Evolutionary conservation across 768 basidiomycete genomes (phyloP).

Genomic region (Podaxis mareebaensis): DNA sequence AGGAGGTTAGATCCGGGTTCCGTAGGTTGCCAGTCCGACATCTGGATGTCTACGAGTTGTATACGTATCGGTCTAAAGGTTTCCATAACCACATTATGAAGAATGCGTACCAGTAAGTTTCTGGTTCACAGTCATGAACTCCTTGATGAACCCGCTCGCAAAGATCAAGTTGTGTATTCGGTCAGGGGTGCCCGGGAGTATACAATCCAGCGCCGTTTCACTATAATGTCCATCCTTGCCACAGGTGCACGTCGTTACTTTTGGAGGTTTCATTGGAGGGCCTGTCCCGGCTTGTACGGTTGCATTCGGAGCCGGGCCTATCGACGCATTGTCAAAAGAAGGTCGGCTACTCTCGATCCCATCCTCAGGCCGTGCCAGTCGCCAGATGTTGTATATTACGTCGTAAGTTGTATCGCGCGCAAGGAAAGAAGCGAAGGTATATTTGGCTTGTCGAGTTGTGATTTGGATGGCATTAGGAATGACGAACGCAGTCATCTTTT

Average conservation of each 20-base stretch:
- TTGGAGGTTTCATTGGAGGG: conserved; percentile 26
- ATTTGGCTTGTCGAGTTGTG: conserved; percentile 79
- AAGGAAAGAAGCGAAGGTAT: conserved; percentile 96
- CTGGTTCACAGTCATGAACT: conserved; percentile 88
- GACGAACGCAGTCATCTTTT: conserved; percentile 97
- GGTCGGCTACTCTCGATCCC: conserved; percentile 36
- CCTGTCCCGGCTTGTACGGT: conserved; percentile 9
- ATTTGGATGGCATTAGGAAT: conserved; percentile 96
- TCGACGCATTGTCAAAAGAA: conserved; percentile 32
- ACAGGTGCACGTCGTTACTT: conserved; percentile 75
- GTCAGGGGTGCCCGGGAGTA: conserved; percentile 90
- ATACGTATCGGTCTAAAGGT: background rate
- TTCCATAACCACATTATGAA: background rate
- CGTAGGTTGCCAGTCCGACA: conserved; percentile 89
- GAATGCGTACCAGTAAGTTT: conserved; percentile 73
- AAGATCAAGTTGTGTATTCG: conserved; percentile 96
- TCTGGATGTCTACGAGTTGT: conserved; percentile 77
- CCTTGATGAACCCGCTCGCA: conserved; percentile 92
- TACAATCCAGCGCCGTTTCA: conserved; percentile 74
- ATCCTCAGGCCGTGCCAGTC: conserved; percentile 78
- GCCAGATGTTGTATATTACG: conserved; percentile 95
- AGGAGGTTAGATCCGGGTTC: conserved; percentile 65
- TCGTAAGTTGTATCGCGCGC: conserved; percentile 95
- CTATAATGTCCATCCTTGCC: conserved; percentile 69
- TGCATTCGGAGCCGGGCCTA: background rate